phyloP scores from a whole-genome alignment of 1,284 basidiomycete genomes.

The Apiotrichum porosum region DNA sequence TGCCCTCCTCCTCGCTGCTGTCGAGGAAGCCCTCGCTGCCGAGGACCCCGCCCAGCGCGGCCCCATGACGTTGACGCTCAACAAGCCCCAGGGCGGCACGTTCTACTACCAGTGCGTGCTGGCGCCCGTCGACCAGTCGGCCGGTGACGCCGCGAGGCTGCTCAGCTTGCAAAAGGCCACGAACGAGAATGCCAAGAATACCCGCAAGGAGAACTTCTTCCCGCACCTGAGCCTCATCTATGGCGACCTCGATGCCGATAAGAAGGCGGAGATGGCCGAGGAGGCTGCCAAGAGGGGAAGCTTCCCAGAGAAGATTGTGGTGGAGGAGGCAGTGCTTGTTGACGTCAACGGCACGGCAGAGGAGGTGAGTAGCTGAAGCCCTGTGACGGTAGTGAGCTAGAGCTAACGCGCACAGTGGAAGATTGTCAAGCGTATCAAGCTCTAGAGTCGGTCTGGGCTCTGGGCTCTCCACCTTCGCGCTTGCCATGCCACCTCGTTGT shows the following conservation, averaged over 20 bases:
- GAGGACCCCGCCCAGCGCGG: neutral
- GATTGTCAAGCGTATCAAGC: constrained; percentile 7
- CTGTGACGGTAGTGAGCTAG: too few relatives aligned
- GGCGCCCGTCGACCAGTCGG: constrained; percentile 19
- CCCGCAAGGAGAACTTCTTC: constrained; percentile 24
- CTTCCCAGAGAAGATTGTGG: constrained; percentile 2
- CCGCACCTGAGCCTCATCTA: constrained; percentile 39
- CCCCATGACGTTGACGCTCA: constrained; percentile 1
- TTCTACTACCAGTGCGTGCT: constrained; percentile 39
- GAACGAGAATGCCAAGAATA: neutral
- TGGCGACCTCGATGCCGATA: constrained; percentile 20
- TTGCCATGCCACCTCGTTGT: too few relatives aligned
- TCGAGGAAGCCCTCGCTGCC: neutral
- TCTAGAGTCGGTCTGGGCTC: neutral
- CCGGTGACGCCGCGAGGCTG: constrained; percentile 4
- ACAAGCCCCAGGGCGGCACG: neutral
- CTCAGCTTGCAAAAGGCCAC: constrained; percentile 14
- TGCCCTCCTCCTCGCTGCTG: neutral
- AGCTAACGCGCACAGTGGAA: too few relatives aligned
- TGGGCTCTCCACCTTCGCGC: too few relatives aligned
- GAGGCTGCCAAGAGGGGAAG: constrained; percentile 4
- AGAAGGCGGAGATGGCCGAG: constrained; percentile 21
- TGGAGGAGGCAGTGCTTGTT: constrained; percentile 14
- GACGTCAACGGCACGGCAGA: constrained; percentile 11
- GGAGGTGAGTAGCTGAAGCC: too few relatives aligned